Evolutionary conservation across 1,139 yeast species (phyloP).

Genomic region (Suhomyces kunorum): DNA sequence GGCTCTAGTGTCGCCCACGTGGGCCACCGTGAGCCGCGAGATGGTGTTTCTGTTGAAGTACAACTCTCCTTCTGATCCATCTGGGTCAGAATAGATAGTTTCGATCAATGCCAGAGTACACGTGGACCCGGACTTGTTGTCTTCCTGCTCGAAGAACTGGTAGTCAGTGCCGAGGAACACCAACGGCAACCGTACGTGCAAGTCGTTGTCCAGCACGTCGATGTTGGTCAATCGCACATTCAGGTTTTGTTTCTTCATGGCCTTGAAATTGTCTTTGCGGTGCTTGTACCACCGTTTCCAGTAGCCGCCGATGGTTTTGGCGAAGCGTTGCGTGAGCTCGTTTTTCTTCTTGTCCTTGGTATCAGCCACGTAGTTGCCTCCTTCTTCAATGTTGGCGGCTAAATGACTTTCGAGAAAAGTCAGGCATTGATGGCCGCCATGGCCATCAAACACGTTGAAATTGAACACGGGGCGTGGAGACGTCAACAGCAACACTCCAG

Average conservation of each 20-base stretch:
- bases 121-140: slow-evolving; percentile 69
- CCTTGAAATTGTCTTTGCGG: slow-evolving; percentile 44
- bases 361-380: slow-evolving; percentile 22
- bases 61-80: slow-evolving; percentile 41
- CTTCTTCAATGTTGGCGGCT: slow-evolving; percentile 56
- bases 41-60: slow-evolving; percentile 75
- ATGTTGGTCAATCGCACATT: slow-evolving; percentile 20
- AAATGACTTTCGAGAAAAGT: slow-evolving; percentile 56
- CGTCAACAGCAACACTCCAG: slow-evolving; percentile 51
- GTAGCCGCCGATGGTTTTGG: slow-evolving; percentile 73
- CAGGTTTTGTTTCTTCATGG: slow-evolving; percentile 25
- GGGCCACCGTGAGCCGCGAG: slow-evolving; percentile 75
- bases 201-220: slow-evolving; percentile 44
- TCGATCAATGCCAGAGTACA: slow-evolving; percentile 78
- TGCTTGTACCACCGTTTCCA: slow-evolving; percentile 79
- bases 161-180: slow-evolving; percentile 65
- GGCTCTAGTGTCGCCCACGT: slow-evolving; percentile 95
- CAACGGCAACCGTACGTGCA: slow-evolving; percentile 59
- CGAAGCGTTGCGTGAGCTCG: slow-evolving; percentile 51
- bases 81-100: slow-evolving; percentile 41
- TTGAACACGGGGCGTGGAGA: slow-evolving; percentile 44
- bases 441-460: slow-evolving; percentile 87
- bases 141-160: slow-evolving; percentile 36
- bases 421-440: slow-evolving; percentile 83
- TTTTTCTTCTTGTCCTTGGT: slow-evolving; percentile 24